A percentile compares a stretch with the other conserved stretches of the same genome.
phyloP scores from a whole-genome alignment of 352 stramenopile genomes.

The Globisporangium radiosum region DNA sequence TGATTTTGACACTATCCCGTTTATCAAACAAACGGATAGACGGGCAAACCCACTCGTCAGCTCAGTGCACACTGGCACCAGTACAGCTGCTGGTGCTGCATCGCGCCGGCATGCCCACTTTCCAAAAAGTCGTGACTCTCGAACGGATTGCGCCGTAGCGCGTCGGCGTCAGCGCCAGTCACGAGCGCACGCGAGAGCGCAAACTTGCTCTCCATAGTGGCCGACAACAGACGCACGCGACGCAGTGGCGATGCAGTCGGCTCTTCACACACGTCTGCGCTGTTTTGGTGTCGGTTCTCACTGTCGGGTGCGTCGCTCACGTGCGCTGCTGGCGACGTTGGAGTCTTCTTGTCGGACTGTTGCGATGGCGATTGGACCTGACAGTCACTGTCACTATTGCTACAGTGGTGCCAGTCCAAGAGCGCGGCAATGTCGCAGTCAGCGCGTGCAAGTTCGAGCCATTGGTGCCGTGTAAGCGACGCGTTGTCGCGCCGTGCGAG shows the following conservation, averaged over 20 bases:
- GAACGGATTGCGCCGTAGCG: conserved; percentile 29
- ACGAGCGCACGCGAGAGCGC: conserved; percentile 23
- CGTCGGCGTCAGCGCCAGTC: conserved; percentile 8
- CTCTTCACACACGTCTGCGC: background rate
- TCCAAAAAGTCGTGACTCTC: conserved; percentile 14
- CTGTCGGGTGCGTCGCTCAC: background rate
- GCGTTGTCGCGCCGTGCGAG: conserved; percentile 24
- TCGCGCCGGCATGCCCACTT: conserved; percentile 1
- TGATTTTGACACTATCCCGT: no score
- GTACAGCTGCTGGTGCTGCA: conserved; percentile 19
- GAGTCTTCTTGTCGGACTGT: conserved; percentile 1
- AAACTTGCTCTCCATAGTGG: conserved; percentile 45
- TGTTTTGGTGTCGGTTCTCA: background rate
- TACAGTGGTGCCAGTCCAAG: conserved; percentile 22
- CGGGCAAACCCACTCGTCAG: conserved; percentile 13
- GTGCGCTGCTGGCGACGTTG: background rate
- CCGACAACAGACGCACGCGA: conserved; percentile 37
- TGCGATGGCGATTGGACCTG: conserved; percentile 1
- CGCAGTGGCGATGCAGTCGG: background rate
- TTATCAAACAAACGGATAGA: no score
- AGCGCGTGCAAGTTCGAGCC: conserved; percentile 24
- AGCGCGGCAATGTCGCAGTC: conserved; percentile 30
- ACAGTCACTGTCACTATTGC: no score
- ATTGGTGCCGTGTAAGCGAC: conserved; percentile 9
- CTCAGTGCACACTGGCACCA: conserved; percentile 60